Base-by-base conservation (phyloP, 805 yeast species). In the Schwanniomyces pseudopolymorphus region DNA sequence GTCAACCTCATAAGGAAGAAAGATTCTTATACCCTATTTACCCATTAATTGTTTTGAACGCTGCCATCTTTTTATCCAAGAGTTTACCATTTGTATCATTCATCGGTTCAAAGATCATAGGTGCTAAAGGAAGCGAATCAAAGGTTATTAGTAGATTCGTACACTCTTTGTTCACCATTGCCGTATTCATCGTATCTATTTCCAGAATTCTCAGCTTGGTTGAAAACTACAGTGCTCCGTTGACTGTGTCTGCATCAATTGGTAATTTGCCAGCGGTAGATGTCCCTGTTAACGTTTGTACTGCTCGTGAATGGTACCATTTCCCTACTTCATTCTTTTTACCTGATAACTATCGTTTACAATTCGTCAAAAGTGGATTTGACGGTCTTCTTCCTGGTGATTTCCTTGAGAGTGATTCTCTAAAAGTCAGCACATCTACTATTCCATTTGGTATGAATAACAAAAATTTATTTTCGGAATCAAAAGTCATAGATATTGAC, bases 251-350 rank as follows among this genome's bases (percentile, higher is more conserved):
- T 56, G 55, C 68, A n/a, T 70, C 68, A 25, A 53, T 54, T 2
- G 50, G 54, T 0, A 47, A 58, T 5, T 55, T 57, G 3, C 41
- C 50, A 11, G 69, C 67, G 31, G 17, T 43, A 17, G 42, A 41
- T n/a, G 16, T 14, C 14, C 22, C 36, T 11, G 45, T 42, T 6
- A 85, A 81, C 53, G 85, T 92, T 0, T 92, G 98, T 65, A 75
- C 87, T n/a, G 97, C 97, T 2, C 78, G 96, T 48, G 97, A 92
- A 67, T 91, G 97, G 97, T 89, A 89, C 59, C 87, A 92, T 59
- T 91, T 72, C 65, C 97, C 98, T 8, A 83, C 87, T 0, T 90
- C 97, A 0, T 87, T 90, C 61, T 89, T 91, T 59, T 68, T 92
- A 20, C 84, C 87, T 3, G 76, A 79, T 4, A 70, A 80, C 47